phyloP scores from a whole-genome alignment of 169 alveolate species.

The Cryptosporidium tyzzeri region DNA sequence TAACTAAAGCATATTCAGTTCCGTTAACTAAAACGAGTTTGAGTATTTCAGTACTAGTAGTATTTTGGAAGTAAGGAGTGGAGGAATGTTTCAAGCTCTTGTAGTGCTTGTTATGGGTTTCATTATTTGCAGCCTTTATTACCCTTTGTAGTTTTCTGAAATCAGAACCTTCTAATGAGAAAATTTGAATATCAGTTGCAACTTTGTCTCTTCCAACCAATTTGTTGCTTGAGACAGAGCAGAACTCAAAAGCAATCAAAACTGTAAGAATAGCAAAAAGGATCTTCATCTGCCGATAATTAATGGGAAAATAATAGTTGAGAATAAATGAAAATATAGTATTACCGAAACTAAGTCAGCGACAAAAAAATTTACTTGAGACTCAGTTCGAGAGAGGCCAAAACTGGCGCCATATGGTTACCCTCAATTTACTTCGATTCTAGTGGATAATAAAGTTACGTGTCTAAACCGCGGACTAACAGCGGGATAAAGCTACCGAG shows the following conservation, averaged over 20 bases:
- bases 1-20: not conserved
- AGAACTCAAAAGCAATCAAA: not conserved
- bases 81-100: not conserved
- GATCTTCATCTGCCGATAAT: not conserved
- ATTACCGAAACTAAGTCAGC: not conserved
- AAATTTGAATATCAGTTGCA: not conserved
- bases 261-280: not conserved
- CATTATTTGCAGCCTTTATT: not conserved
- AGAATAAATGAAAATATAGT: not conserved
- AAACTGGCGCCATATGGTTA: not conserved
- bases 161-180: too few relatives aligned
- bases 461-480: conserved; percentile 7
- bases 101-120: not conserved
- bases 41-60: not conserved
- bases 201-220: not conserved
- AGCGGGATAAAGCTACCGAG: not conserved
- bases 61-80: not conserved
- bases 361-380: not conserved
- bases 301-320: not conserved
- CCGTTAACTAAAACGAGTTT: not conserved
- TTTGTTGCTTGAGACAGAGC: not conserved
- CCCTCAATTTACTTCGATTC: not conserved
- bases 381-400: not conserved
- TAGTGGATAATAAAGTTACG: conserved; percentile 50
- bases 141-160: not conserved